These are phyloP conservation scores for Fusarium anguioides DNA, from an alignment of 2,329 filamentous ascomycete species.

Conservation along the genomic window DNA sequence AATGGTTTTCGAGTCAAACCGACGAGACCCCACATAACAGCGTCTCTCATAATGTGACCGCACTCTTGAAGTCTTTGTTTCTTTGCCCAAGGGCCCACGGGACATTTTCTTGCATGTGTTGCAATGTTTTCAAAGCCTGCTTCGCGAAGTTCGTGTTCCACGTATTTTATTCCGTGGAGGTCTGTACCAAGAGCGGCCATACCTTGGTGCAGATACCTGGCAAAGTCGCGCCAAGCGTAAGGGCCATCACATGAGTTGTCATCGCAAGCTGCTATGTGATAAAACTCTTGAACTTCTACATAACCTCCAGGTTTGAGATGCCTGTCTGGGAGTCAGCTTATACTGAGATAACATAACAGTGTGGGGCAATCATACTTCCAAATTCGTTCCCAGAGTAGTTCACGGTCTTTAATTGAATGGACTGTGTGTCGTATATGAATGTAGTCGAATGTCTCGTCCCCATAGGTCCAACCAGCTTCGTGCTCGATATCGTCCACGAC, in stretches of 20 bases:
- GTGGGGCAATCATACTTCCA: constrained; percentile 51
- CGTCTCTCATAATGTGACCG: constrained; percentile 59
- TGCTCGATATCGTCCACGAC: constrained; percentile 64
- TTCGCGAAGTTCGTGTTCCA: constrained; percentile 51
- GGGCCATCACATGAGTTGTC: constrained; percentile 57
- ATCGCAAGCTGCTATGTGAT: constrained; percentile 56
- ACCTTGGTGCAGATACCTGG: constrained; percentile 54
- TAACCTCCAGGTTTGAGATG: constrained; percentile 65
- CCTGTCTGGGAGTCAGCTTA: constrained; percentile 43
- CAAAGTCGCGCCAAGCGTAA: constrained; percentile 61
- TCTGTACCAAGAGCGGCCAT: constrained; percentile 57
- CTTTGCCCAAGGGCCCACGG: constrained; percentile 61
- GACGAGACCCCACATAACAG: constrained; percentile 54
- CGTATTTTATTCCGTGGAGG: constrained; percentile 52
- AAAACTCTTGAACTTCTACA: constrained; percentile 62
- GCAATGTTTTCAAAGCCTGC: constrained; percentile 57
- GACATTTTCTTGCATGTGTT: constrained; percentile 58
- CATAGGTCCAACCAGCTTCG: constrained; percentile 61
- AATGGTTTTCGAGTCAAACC: constrained; percentile 54
- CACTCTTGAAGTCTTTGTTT: constrained; percentile 56
- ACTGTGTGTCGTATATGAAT: constrained; percentile 62
- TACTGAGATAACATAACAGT: background rate
- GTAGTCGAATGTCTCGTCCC: constrained; percentile 59
- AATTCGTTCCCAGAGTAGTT: constrained; percentile 55
- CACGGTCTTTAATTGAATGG: constrained; percentile 57